Evolutionary conservation across 176 grass and related monocot genomes (phyloP).

Genomic region (Rhynchospora pubera): DNA sequence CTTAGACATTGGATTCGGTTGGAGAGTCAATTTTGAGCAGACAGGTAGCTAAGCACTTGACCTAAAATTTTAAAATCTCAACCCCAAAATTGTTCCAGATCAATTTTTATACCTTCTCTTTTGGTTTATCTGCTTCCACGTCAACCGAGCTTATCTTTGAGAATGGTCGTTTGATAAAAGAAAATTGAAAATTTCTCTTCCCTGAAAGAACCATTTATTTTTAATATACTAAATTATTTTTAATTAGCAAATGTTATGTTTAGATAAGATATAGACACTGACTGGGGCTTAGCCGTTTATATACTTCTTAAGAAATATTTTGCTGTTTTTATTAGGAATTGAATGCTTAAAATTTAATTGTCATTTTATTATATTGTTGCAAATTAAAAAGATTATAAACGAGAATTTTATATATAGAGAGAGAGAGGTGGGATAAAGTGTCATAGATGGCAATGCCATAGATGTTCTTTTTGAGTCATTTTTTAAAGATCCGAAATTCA

Average conservation of each 20-base stretch:
- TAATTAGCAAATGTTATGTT: background rate
- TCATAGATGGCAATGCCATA: too few species aligned
- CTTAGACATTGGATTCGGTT: slow-evolving; percentile 35
- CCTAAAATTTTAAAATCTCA: slow-evolving; percentile 11
- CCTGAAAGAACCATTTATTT: background rate
- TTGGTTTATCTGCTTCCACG: slow-evolving; percentile 1
- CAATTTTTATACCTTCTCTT: background rate
- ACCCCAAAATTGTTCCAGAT: background rate
- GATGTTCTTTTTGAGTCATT: too few species aligned
- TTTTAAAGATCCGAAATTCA: too few species aligned
- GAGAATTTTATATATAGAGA: too few species aligned
- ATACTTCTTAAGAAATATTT: background rate
- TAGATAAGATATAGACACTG: background rate
- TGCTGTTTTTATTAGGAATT: background rate
- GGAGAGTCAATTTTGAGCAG: slow-evolving; percentile 46
- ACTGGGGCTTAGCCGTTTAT: background rate
- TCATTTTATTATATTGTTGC: background rate
- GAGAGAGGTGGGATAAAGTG: too few species aligned
- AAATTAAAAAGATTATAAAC: background rate
- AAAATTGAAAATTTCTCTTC: background rate
- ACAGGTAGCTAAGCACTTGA: slow-evolving; percentile 22
- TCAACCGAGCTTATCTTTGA: slow-evolving; percentile 6
- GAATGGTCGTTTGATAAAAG: background rate
- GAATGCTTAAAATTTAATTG: background rate
- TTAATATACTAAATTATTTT: too few species aligned